Conservation (phyloP, 2,329 filamentous ascomycete genomes). For the Cladosporium sp. region DNA sequence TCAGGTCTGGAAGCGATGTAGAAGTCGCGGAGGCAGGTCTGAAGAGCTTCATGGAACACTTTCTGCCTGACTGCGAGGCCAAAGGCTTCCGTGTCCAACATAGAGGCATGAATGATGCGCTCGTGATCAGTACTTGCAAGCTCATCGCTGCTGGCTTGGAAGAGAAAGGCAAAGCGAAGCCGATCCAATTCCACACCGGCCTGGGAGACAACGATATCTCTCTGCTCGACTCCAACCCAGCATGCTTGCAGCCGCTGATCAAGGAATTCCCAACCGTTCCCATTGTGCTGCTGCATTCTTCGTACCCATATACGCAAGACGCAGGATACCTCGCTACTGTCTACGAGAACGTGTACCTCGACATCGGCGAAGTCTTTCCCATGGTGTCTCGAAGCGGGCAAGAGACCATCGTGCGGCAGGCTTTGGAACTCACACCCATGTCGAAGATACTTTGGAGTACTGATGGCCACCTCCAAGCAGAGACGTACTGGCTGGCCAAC, state of each 20-base stretch:
- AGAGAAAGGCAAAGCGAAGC: conserved; percentile 53
- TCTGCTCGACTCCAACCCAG: conserved; percentile 66
- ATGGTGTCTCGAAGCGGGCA: conserved; percentile 74
- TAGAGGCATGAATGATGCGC: conserved; percentile 62
- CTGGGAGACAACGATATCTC: conserved; percentile 76
- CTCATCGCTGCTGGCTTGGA: conserved; percentile 48
- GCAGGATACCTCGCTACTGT: conserved; percentile 73
- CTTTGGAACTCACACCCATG: conserved; percentile 69
- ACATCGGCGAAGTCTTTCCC: conserved; percentile 80
- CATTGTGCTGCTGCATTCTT: conserved; percentile 73
- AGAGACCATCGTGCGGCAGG: conserved; percentile 64
- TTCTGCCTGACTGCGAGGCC: conserved; percentile 36
- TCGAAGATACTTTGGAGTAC: conserved; percentile 78
- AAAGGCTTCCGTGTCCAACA: conserved; percentile 54
- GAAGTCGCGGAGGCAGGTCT: conserved; percentile 29
- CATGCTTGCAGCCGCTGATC: conserved; percentile 71
- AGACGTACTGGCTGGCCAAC: conserved; percentile 71
- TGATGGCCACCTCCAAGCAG: conserved; percentile 74
- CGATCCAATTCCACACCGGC: conserved; percentile 79
- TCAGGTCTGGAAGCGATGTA: conserved; percentile 49
- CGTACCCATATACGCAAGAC: conserved; percentile 77
- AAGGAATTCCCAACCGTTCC: conserved; percentile 64
- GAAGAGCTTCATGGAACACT: conserved; percentile 35
- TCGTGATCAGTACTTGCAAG: conserved; percentile 62
- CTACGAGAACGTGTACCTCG: conserved; percentile 76